phyloP scores from a whole-genome alignment of 2,329 filamentous ascomycete species.

The Rutstroemia sp. region DNA sequence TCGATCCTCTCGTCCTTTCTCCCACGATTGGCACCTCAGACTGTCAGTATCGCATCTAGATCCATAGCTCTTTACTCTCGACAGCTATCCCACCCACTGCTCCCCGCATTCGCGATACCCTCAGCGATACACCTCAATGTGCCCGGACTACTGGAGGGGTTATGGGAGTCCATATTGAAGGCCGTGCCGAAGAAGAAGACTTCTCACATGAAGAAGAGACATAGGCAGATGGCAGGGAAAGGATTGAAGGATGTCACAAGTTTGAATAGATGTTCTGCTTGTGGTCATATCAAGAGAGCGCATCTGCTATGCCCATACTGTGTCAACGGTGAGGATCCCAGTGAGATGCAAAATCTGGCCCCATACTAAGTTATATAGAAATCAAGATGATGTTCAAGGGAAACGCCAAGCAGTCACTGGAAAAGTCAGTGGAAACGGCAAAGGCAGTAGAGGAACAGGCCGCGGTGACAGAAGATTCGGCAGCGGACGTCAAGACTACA shows the following conservation, averaged over 20 bases:
- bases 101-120: conserved; percentile 52
- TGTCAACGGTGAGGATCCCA: conserved; percentile 59
- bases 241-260: conserved; percentile 83
- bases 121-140: conserved; percentile 52
- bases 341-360: background rate
- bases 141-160: conserved; percentile 64
- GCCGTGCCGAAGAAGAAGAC: conserved; percentile 99
- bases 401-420: background rate
- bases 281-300: conserved; percentile 79
- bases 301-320: conserved; percentile 86
- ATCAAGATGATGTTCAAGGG: conserved; percentile 25
- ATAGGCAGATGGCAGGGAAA: conserved; percentile 92
- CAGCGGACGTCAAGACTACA: background rate
- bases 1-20: conserved; percentile 44
- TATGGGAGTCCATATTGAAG: conserved; percentile 88
- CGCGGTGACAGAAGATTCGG: background rate
- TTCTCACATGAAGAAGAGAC: conserved; percentile 89
- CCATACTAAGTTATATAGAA: conserved; percentile 22
- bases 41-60: conserved; percentile 35
- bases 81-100: conserved; percentile 39
- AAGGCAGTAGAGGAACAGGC: background rate
- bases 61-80: conserved; percentile 39
- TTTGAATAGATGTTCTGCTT: conserved; percentile 83
- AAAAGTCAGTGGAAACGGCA: background rate
- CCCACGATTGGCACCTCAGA: conserved; percentile 43